Evolutionary conservation across 2,329 filamentous ascomycete species (phyloP).

Genomic region (Passalora sequoiae): DNA sequence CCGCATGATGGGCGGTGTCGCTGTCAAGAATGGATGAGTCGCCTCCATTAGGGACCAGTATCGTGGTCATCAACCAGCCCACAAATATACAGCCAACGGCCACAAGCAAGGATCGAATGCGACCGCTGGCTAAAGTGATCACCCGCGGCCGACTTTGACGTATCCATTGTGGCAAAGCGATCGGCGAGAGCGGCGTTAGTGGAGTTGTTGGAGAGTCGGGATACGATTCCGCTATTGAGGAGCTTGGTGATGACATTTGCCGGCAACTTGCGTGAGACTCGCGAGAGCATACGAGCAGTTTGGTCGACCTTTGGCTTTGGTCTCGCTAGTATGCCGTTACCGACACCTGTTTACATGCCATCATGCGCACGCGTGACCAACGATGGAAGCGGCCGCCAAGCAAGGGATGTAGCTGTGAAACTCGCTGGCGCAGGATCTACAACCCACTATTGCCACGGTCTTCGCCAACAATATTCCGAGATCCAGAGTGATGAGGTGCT

Average conservation of each 20-base stretch:
- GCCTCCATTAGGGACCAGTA: slow-evolving; percentile 18
- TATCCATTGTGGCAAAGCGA: slow-evolving; percentile 29
- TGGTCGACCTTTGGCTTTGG: neutral
- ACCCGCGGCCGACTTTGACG: slow-evolving; percentile 16
- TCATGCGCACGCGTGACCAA: neutral
- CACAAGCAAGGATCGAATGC: slow-evolving; percentile 24
- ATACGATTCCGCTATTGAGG: slow-evolving; percentile 20
- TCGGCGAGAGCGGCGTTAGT: slow-evolving; percentile 23
- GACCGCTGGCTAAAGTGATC: slow-evolving; percentile 18
- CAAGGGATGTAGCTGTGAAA: neutral
- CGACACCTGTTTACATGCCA: slow-evolving; percentile 5
- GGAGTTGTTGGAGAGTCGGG: slow-evolving; percentile 24
- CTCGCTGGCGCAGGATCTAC: neutral
- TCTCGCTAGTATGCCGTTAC: neutral
- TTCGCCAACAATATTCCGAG: no score
- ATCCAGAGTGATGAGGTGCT: no score
- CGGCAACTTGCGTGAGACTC: neutral
- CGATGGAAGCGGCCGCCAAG: neutral
- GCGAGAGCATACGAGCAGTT: neutral
- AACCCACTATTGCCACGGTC: no score
- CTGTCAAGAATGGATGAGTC: slow-evolving; percentile 7
- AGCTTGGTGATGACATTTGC: slow-evolving; percentile 22
- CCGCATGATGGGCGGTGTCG: slow-evolving; percentile 17
- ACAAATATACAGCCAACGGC: slow-evolving; percentile 27
- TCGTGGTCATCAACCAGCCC: slow-evolving; percentile 30